phyloP scores from a whole-genome alignment of 169 alveolate species.

The Plasmodium cynomolgi region DNA sequence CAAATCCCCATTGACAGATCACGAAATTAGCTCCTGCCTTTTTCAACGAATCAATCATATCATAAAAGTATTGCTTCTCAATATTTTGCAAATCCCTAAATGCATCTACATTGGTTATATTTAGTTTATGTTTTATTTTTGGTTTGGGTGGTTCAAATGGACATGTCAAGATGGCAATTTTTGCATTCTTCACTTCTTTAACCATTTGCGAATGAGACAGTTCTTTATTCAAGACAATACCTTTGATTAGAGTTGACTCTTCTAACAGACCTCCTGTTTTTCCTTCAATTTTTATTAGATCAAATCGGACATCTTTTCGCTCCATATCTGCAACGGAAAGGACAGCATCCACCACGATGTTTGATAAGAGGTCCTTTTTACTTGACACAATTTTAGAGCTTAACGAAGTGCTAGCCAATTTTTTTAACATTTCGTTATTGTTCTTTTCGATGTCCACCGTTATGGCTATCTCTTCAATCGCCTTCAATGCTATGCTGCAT shows the following conservation, averaged over 20 bases:
- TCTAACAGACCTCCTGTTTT: conserved; percentile 98
- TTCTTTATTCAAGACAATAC: conserved; percentile 98
- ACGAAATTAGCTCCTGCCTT: conserved; percentile 97
- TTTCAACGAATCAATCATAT: conserved; percentile 95
- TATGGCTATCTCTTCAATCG: conserved; percentile 92
- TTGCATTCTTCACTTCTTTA: conserved; percentile 95
- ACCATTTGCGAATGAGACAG: conserved; percentile 99
- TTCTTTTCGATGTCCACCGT: conserved; percentile 84
- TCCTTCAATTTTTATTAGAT: conserved; percentile 96
- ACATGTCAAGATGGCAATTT: conserved; percentile 97
- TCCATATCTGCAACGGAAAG: conserved; percentile 97
- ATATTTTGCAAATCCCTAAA: conserved; percentile 92
- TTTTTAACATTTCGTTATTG: conserved; percentile 81
- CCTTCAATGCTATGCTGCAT: conserved; percentile 94
- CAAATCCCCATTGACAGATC: conserved; percentile 99
- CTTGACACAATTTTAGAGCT: conserved; percentile 97
- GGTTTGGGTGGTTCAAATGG: conserved; percentile 99
- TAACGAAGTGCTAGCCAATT: conserved; percentile 97
- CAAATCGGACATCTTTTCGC: conserved; percentile 98
- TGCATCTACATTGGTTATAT: conserved; percentile 96
- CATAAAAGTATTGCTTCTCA: conserved; percentile 94
- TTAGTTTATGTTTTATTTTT: conserved; percentile 98
- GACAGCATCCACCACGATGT: conserved; percentile 98
- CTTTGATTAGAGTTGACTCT: conserved; percentile 94
- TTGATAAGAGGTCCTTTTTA: conserved; percentile 93